phyloP scores from a whole-genome alignment of 2,329 filamentous ascomycete species.

The Alternaria atra region DNA sequence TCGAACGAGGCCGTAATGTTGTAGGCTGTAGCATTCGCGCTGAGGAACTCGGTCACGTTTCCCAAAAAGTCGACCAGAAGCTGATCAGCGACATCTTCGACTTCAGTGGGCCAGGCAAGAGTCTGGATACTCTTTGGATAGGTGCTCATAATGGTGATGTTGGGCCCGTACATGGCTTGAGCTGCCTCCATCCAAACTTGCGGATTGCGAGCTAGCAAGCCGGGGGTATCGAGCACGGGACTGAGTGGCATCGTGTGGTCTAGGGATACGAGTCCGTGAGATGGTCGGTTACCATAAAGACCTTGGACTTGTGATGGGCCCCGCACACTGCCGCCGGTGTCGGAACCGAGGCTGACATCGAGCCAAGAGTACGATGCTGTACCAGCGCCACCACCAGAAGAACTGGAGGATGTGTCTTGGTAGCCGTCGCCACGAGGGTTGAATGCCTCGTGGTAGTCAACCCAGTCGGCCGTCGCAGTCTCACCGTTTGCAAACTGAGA shows the following conservation, averaged over 20 bases:
- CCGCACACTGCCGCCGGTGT: conserved; percentile 62
- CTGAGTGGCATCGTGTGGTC: conserved; percentile 60
- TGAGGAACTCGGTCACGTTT: conserved; percentile 56
- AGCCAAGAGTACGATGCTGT: conserved; percentile 59
- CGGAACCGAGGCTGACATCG: conserved; percentile 60
- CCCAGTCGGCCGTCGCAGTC: conserved; percentile 61
- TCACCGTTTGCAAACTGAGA: conserved; percentile 58
- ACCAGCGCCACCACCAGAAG: conserved; percentile 56
- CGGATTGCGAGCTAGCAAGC: conserved; percentile 58
- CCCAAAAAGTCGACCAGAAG: conserved; percentile 55
- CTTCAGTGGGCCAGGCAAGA: conserved; percentile 53
- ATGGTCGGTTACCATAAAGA: conserved; percentile 61
- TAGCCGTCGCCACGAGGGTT: conserved; percentile 58
- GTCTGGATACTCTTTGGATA: conserved; percentile 57
- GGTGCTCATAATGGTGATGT: conserved; percentile 53
- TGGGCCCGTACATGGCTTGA: conserved; percentile 56
- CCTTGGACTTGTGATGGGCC: conserved; percentile 60
- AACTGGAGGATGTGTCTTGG: conserved; percentile 59
- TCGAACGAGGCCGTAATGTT: conserved; percentile 51
- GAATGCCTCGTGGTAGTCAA: conserved; percentile 56
- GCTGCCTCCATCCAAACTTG: conserved; percentile 55
- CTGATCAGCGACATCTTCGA: conserved; percentile 43
- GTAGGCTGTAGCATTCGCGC: conserved; percentile 48
- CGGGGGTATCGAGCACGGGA: conserved; percentile 59
- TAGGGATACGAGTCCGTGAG: conserved; percentile 57